Conservation (phyloP, 73 alveolate genomes). For the Tetrahymena malaccensis region DNA sequence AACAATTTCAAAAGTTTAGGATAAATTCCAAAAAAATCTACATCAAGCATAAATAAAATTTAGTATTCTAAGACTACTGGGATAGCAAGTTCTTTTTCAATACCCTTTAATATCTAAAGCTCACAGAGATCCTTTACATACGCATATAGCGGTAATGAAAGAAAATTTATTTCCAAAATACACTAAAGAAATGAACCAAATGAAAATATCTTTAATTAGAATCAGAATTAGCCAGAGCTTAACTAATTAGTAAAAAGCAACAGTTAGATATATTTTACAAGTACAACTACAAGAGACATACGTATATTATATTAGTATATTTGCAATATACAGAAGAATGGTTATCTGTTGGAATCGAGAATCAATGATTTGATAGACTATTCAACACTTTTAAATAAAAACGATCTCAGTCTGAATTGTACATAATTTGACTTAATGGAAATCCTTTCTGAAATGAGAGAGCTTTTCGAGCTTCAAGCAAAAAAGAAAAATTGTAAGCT, state of each 20-base stretch:
- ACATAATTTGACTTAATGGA: background rate
- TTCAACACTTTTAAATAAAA: background rate
- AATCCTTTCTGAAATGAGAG: background rate
- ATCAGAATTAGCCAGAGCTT: background rate
- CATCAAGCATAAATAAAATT: background rate
- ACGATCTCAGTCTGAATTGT: background rate
- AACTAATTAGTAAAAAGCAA: background rate
- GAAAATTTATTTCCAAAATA: background rate
- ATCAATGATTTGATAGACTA: background rate
- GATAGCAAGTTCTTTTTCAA: background rate
- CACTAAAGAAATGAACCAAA: background rate
- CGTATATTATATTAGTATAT: background rate
- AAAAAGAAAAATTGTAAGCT: background rate
- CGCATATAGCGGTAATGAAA: background rate
- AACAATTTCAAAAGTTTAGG: background rate
- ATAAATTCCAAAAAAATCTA: background rate
- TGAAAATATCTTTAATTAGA: background rate
- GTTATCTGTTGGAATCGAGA: background rate
- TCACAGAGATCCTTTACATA: background rate
- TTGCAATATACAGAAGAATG: background rate
- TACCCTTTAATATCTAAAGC: background rate
- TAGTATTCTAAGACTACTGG: background rate
- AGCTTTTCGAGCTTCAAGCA: background rate
- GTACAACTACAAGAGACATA: background rate
- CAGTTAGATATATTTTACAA: background rate